These are phyloP conservation scores for Rhododendron kiyosumense DNA, from an alignment of 148 eudicot genomes.

Conservation along the genomic window DNA sequence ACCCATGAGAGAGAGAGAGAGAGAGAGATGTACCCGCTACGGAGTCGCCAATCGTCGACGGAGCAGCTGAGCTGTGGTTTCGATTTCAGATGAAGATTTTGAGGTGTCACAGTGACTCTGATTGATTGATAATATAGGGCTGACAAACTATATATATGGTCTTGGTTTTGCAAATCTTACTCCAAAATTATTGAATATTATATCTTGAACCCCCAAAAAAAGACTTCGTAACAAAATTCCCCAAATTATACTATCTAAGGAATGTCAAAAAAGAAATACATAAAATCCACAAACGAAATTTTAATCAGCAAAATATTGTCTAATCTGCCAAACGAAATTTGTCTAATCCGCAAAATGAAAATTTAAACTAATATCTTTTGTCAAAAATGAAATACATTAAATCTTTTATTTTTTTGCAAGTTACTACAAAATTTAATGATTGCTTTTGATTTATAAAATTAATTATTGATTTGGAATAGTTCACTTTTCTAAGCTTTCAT, in stretches of 20 bases:
- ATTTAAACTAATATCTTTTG: no score
- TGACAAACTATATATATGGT: background rate
- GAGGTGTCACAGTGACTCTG: background rate
- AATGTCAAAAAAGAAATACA: no score
- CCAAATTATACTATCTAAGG: background rate
- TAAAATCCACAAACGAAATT: no score
- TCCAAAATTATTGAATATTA: background rate
- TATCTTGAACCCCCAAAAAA: background rate
- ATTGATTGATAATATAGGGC: background rate
- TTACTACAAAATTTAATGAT: no score
- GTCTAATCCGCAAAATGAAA: no score
- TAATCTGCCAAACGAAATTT: no score
- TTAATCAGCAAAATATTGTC: no score
- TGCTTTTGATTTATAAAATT: background rate
- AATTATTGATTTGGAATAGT: background rate
- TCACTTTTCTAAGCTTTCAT: background rate
- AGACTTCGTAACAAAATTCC: background rate
- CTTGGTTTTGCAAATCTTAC: background rate
- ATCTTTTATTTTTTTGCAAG: no score
- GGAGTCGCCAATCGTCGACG: background rate
- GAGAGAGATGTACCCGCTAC: background rate
- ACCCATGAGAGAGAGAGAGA: background rate
- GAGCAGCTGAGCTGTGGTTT: background rate
- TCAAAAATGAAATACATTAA: no score
- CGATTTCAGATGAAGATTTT: background rate